A percentile compares a stretch with the other conserved stretches of the same genome.
These are phyloP conservation scores for Kluyveromyces marxianus DNA, from an alignment of 1,139 yeast genomes.

Conservation along the genomic window DNA sequence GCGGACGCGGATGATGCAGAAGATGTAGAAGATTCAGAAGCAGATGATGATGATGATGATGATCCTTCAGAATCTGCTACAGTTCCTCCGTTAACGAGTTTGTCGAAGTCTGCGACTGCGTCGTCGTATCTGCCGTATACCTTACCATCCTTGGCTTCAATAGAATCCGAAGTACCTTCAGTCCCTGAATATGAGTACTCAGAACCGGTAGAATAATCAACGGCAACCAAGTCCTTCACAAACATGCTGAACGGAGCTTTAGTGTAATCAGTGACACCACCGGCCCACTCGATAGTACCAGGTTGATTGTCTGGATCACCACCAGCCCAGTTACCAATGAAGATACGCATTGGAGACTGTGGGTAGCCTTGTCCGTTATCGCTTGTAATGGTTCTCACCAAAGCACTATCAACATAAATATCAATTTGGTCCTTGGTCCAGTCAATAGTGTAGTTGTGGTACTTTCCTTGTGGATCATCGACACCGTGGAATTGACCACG, in stretches of 20 bases:
- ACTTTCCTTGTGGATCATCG: slow-evolving; percentile 46
- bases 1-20: slow-evolving; percentile 11
- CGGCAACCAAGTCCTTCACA: slow-evolving; percentile 51
- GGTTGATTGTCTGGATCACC: slow-evolving; percentile 59
- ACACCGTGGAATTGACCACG: slow-evolving; percentile 69
- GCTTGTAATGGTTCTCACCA: slow-evolving; percentile 50
- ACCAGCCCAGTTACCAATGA: slow-evolving; percentile 75
- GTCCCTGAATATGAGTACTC: slow-evolving; percentile 58
- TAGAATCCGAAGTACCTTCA: slow-evolving; percentile 63
- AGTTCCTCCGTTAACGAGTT: slow-evolving; percentile 7
- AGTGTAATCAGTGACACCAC: slow-evolving; percentile 62
- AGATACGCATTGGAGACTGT: slow-evolving; percentile 67
- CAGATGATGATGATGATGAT: slow-evolving; percentile 5
- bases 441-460: slow-evolving; percentile 72
- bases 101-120: slow-evolving; percentile 44
- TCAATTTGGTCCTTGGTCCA: slow-evolving; percentile 60
- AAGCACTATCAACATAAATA: slow-evolving; percentile 57
- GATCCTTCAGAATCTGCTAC: not conserved
- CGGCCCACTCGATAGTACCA: slow-evolving; percentile 83
- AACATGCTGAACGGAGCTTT: slow-evolving; percentile 64
- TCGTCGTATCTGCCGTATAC: slow-evolving; percentile 52
- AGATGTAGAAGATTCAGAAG: slow-evolving; percentile 10
- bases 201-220: slow-evolving; percentile 76
- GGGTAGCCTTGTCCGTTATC: slow-evolving; percentile 59
- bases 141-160: slow-evolving; percentile 54